These are phyloP conservation scores for Plasmopara muralis DNA, from an alignment of 352 stramenopile species.

Conservation along the genomic window DNA sequence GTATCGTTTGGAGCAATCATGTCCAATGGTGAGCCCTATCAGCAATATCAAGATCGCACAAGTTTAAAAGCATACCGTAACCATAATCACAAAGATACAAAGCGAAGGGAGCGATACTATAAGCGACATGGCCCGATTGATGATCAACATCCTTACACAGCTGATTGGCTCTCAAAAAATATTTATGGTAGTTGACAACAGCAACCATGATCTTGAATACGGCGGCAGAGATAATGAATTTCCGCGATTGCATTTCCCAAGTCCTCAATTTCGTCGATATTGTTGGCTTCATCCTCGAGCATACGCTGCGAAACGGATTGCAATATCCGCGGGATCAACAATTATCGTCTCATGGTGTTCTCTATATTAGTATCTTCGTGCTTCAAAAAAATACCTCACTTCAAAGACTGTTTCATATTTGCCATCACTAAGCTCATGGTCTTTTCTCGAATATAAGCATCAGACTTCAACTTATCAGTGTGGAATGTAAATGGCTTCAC, in stretches of 20 bases:
- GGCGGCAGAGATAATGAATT: neutral
- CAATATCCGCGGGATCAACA: neutral
- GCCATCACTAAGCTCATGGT: slow-evolving; percentile 1
- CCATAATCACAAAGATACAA: too few relatives aligned
- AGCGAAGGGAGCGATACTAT: too few relatives aligned
- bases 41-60: too few relatives aligned
- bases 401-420: neutral
- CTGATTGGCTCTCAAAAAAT: neutral
- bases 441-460: slow-evolving; percentile 2
- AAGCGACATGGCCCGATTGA: too few relatives aligned
- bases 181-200: neutral
- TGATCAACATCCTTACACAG: too few relatives aligned
- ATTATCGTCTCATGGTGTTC: neutral
- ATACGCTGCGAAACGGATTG: neutral
- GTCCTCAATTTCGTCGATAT: neutral
- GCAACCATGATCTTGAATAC: too few relatives aligned
- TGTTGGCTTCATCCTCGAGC: neutral
- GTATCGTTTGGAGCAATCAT: too few relatives aligned
- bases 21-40: too few relatives aligned
- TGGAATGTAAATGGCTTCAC: neutral
- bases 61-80: too few relatives aligned
- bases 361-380: neutral
- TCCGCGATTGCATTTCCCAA: neutral
- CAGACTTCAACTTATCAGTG: slow-evolving; percentile 1
- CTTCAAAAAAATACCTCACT: neutral